Conservation (phyloP, 441 rosid genomes). For the Pelargonium fulgidum region DNA sequence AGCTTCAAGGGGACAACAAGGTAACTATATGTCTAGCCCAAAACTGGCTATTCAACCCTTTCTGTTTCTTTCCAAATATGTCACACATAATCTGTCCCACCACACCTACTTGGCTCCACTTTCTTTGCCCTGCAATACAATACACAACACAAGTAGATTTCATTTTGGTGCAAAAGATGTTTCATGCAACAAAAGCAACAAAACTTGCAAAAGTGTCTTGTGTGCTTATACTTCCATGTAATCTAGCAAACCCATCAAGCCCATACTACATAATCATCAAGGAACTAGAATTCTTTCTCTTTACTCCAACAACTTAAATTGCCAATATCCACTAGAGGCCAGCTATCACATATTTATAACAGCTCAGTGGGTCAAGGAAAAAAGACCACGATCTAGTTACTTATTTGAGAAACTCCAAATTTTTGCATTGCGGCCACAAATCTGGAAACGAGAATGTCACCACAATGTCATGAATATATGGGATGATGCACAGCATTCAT, state of each 20-base stretch:
- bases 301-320: conserved; percentile 1
- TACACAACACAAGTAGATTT: background rate
- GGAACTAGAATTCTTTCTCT: background rate
- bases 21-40: conserved; percentile 4
- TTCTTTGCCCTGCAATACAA: background rate
- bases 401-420: too few species aligned
- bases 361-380: too few species aligned
- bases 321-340: background rate
- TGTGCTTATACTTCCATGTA: background rate
- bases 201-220: too few species aligned
- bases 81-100: conserved; percentile 3
- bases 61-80: conserved; percentile 8
- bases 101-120: background rate
- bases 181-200: background rate
- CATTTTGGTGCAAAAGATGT: background rate
- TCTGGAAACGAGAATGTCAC: background rate
- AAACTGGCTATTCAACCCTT: conserved; percentile 4
- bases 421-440: background rate
- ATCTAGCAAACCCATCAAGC: background rate
- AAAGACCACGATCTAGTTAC: too few species aligned
- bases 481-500: background rate
- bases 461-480: background rate
- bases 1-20: background rate
- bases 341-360: background rate
- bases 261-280: background rate